These are phyloP conservation scores for Geosiphon pyriformis DNA, from an alignment of 192 early-diverging fungal species.

Conservation along the genomic window DNA sequence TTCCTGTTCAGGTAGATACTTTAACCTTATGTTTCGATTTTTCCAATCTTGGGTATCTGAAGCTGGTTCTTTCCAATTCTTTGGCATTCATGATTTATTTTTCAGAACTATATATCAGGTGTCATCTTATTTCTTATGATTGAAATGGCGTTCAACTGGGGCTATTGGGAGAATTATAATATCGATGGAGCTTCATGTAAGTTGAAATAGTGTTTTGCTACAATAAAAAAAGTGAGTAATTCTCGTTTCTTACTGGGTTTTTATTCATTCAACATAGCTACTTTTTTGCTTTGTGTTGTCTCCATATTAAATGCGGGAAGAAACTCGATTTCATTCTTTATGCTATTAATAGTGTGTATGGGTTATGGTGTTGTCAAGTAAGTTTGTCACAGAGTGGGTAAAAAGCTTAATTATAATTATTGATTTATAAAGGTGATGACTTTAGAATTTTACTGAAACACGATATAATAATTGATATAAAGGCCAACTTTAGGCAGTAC, in stretches of 20 bases:
- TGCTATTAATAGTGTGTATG: slow-evolving; percentile 90
- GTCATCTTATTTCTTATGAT: slow-evolving; percentile 81
- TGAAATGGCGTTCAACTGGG: slow-evolving; percentile 93
- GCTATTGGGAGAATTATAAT: slow-evolving; percentile 69
- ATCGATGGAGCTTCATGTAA: slow-evolving; percentile 53
- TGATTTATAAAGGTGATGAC: background rate
- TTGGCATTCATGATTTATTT: too few species aligned
- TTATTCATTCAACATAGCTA: too few species aligned
- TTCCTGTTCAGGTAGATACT: slow-evolving; percentile 68
- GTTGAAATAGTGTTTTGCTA: background rate
- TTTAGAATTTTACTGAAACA: background rate
- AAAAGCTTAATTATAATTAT: background rate
- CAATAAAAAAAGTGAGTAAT: slow-evolving; percentile 2
- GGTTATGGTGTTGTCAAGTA: slow-evolving; percentile 96
- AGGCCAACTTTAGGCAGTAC: slow-evolving; percentile 82
- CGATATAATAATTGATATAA: background rate
- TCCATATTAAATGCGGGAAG: slow-evolving; percentile 82
- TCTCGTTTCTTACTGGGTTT: slow-evolving; percentile 25
- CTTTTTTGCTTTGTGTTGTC: slow-evolving; percentile 65
- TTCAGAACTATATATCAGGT: slow-evolving; percentile 72
- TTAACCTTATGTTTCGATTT: too few species aligned
- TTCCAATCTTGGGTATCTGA: too few species aligned
- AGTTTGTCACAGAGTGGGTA: slow-evolving; percentile 1
- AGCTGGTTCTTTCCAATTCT: too few species aligned
- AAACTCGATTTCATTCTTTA: slow-evolving; percentile 92